A percentile compares a stretch with the other conserved stretches of the same genome.
These are phyloP conservation scores for Lenwebbia sp. DNA, from an alignment of 345 rosid species.

Conservation along the genomic window DNA sequence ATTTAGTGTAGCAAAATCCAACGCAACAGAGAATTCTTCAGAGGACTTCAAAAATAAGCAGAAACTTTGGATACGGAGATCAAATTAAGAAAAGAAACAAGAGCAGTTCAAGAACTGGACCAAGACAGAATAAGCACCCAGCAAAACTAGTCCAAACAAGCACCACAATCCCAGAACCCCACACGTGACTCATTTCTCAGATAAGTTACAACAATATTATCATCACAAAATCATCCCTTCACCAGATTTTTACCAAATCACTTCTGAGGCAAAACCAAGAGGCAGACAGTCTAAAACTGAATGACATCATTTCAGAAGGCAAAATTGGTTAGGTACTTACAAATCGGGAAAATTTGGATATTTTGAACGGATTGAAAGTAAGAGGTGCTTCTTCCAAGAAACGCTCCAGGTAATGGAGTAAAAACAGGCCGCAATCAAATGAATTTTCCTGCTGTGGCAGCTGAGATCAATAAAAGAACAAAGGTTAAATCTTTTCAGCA, in stretches of 20 bases:
- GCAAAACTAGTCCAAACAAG: background rate
- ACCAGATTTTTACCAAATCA: background rate
- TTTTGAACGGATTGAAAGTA: conserved; percentile 64
- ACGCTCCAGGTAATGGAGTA: conserved; percentile 89
- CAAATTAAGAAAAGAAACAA: background rate
- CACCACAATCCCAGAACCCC: background rate
- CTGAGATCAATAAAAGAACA: conserved; percentile 27
- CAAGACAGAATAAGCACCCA: background rate
- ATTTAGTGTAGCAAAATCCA: background rate
- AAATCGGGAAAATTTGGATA: conserved; percentile 53
- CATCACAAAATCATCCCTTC: background rate
- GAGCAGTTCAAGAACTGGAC: background rate
- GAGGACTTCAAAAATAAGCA: background rate
- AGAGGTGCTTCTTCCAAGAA: conserved; percentile 79
- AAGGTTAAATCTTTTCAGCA: background rate
- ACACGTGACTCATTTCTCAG: background rate
- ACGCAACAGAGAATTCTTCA: background rate
- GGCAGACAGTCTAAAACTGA: background rate
- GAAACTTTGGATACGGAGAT: background rate
- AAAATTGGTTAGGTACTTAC: conserved; percentile 36
- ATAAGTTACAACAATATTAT: background rate
- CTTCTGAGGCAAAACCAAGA: background rate
- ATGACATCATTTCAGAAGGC: background rate
- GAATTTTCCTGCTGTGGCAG: conserved; percentile 98
- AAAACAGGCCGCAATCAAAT: conserved; percentile 90